phyloP scores from a whole-genome alignment of 225 moss, liverwort and hornwort genomes.

The Polytrichum formosum region DNA sequence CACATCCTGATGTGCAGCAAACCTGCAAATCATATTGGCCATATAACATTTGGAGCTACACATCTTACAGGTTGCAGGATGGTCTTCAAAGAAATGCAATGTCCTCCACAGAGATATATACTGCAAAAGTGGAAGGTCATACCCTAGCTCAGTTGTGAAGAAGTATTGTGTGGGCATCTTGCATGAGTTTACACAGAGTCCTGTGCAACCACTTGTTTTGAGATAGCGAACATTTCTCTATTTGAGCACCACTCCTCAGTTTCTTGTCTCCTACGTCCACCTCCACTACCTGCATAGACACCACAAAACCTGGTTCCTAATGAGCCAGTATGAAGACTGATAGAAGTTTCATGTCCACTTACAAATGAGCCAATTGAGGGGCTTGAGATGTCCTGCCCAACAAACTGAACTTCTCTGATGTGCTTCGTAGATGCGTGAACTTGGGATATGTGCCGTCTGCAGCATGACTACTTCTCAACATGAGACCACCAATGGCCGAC shows the following conservation, averaged over 20 bases:
- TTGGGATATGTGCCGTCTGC: no score
- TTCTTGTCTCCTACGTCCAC: slow-evolving; percentile 56
- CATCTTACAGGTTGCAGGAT: background rate
- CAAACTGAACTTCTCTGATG: no score
- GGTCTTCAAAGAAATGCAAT: no score
- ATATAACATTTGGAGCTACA: background rate
- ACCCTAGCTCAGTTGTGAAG: slow-evolving; percentile 92
- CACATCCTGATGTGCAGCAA: background rate
- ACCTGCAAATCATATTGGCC: background rate
- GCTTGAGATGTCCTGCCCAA: no score
- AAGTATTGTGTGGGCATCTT: slow-evolving; percentile 96
- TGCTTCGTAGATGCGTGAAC: no score
- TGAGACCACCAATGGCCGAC: no score
- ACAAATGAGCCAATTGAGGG: no score
- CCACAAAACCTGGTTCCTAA: no score
- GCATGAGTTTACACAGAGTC: slow-evolving; percentile 90
- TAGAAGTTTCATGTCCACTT: no score
- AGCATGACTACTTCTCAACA: no score
- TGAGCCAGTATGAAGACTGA: background rate
- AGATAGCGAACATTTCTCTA: slow-evolving; percentile 85
- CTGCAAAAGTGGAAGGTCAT: background rate
- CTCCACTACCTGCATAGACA: slow-evolving; percentile 57
- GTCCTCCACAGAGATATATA: background rate
- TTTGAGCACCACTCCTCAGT: slow-evolving; percentile 73
- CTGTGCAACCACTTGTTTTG: slow-evolving; percentile 93